phyloP scores from a whole-genome alignment of 768 basidiomycete genomes.

The Calocera viscosa region DNA sequence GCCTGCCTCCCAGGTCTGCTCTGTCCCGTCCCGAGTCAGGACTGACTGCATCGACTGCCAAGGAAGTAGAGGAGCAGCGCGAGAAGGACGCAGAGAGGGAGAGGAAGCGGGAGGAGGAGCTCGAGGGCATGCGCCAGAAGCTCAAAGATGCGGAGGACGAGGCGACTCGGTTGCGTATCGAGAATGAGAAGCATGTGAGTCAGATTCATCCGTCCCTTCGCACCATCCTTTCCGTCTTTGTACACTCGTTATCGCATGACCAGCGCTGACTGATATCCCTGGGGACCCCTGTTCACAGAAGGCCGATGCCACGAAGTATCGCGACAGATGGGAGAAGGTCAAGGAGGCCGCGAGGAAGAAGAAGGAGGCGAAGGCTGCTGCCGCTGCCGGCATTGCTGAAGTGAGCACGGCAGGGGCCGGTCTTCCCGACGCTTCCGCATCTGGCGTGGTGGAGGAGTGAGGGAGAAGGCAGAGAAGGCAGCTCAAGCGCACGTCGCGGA shows the following conservation, averaged over 20 bases:
- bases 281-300: constrained; percentile 38
- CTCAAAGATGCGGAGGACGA: constrained; percentile 75
- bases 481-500: not conserved
- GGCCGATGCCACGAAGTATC: constrained; percentile 68
- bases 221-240: not conserved
- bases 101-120: constrained; percentile 38
- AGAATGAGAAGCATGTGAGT: constrained; percentile 71
- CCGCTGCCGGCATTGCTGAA: constrained; percentile 19
- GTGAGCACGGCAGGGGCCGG: not conserved
- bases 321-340: constrained; percentile 79
- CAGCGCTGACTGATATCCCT: not conserved
- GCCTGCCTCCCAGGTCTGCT: not conserved
- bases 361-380: constrained; percentile 57
- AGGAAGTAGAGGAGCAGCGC: constrained; percentile 39
- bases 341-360: constrained; percentile 81
- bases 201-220: constrained; percentile 19
- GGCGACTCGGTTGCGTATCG: constrained; percentile 43
- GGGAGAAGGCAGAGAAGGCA: constrained; percentile 34
- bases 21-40: not conserved
- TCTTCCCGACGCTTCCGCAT: not conserved
- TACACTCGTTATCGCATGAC: not conserved
- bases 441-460: constrained; percentile 36
- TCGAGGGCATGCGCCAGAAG: constrained; percentile 15
- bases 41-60: constrained; percentile 29
- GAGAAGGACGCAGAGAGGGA: constrained; percentile 39